Evolutionary conservation across 331 rosid species (phyloP).

Genomic region (Quercus lobata): DNA sequence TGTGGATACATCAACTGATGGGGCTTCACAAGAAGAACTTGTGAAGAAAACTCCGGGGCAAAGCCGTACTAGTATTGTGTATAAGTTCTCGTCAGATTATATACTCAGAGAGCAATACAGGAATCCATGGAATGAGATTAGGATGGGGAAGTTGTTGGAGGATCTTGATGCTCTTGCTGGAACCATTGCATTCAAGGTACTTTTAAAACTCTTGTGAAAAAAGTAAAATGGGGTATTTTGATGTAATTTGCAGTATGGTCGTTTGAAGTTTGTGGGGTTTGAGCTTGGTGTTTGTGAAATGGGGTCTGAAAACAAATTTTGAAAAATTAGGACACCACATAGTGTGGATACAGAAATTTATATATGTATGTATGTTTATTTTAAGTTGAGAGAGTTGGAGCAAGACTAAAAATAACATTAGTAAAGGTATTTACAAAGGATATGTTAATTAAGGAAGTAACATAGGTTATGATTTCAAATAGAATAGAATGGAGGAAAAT

Average conservation of each 20-base stretch:
- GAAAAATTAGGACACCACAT: neutral
- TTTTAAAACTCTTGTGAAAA: neutral
- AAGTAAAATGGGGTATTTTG: neutral
- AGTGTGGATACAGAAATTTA: neutral
- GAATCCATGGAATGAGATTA: constrained; percentile 77
- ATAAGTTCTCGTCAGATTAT: constrained; percentile 72
- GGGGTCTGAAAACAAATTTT: neutral
- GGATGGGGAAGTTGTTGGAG: constrained; percentile 85
- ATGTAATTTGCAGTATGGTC: neutral
- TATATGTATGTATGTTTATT: too few species aligned
- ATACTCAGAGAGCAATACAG: constrained; percentile 81
- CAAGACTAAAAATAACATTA: too few species aligned
- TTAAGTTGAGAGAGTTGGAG: too few species aligned
- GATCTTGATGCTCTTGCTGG: constrained; percentile 98
- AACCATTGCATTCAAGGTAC: constrained; percentile 84
- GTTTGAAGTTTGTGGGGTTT: neutral
- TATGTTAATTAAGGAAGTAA: too few species aligned
- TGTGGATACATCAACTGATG: constrained; percentile 3
- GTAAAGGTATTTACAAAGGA: too few species aligned
- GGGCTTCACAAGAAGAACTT: constrained; percentile 26
- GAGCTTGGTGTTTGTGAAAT: neutral
- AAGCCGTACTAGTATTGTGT: constrained; percentile 63
- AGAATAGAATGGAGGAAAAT: too few species aligned
- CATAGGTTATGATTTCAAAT: too few species aligned
- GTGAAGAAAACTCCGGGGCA: constrained; percentile 46